phyloP scores from a whole-genome alignment of 192 early-diverging fungal genomes.

The Rhizophagus clarus region DNA sequence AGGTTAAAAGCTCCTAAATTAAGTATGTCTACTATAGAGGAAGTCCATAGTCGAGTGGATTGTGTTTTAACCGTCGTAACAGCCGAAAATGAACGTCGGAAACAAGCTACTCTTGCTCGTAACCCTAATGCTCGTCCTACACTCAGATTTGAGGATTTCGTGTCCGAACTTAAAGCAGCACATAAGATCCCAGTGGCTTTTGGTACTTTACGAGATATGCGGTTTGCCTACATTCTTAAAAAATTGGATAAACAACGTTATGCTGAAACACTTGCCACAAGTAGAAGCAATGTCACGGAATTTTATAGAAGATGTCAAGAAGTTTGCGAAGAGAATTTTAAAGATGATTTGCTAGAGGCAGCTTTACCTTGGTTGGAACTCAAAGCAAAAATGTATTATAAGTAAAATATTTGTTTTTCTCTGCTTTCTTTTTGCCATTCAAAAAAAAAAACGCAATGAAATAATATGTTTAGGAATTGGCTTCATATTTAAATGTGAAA shows the following conservation, averaged over 20 bases:
- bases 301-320: conserved; percentile 33
- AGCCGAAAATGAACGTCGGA: conserved; percentile 24
- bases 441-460: not conserved
- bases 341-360: conserved; percentile 25
- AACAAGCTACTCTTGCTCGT: conserved; percentile 2
- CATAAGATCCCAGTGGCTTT: conserved; percentile 32
- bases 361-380: conserved; percentile 33
- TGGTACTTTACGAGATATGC: conserved; percentile 33
- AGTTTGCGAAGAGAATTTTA: conserved; percentile 32
- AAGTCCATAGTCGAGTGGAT: conserved; percentile 31
- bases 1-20: conserved; percentile 33
- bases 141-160: conserved; percentile 34
- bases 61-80: conserved; percentile 19
- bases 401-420: not conserved
- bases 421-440: not conserved
- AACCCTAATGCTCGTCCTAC: not conserved
- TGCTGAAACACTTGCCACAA: conserved; percentile 6
- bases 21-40: conserved; percentile 34
- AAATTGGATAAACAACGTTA: conserved; percentile 14
- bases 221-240: conserved; percentile 33
- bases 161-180: conserved; percentile 25
- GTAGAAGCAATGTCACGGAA: conserved; percentile 31
- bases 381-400: conserved; percentile 35
- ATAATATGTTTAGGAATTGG: not conserved
- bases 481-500: not conserved